Evolutionary conservation across 208 protist species (phyloP).

Genomic region (Trypanosoma scelopori): DNA sequence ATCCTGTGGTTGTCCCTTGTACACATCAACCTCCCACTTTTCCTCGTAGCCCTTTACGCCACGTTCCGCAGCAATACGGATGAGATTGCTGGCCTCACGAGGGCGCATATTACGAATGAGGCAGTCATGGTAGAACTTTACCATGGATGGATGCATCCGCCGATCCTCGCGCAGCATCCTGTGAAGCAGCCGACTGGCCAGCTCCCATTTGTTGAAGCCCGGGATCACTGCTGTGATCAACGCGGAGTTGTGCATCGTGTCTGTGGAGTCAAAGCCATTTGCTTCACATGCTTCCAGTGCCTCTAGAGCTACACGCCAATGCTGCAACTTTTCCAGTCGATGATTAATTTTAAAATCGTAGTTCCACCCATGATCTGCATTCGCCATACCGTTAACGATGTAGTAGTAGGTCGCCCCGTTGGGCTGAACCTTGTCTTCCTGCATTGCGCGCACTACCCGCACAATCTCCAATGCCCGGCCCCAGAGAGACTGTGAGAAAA

Average conservation of each 20-base stretch:
- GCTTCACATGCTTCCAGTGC: conserved; percentile 83
- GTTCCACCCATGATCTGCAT: conserved; percentile 90
- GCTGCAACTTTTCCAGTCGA: conserved; percentile 84
- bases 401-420: conserved; percentile 92
- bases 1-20: conserved; percentile 49
- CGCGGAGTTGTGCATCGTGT: conserved; percentile 92
- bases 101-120: conserved; percentile 80
- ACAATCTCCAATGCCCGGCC: conserved; percentile 88
- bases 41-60: conserved; percentile 80
- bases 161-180: conserved; percentile 82
- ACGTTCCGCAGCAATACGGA: conserved; percentile 70
- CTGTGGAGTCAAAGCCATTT: conserved; percentile 89
- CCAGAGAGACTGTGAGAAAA: conserved; percentile 91
- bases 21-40: conserved; percentile 85
- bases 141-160: conserved; percentile 83
- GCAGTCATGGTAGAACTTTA: conserved; percentile 87
- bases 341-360: conserved; percentile 91
- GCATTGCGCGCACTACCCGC: conserved; percentile 85
- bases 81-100: conserved; percentile 75
- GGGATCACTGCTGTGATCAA: conserved; percentile 88
- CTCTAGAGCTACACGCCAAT: conserved; percentile 89
- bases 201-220: conserved; percentile 84
- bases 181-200: conserved; percentile 60
- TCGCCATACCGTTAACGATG: conserved; percentile 91
- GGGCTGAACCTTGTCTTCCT: conserved; percentile 84